A percentile compares a stretch with the other conserved stretches of the same genome.
These are phyloP conservation scores for Cutaneotrichosporon dermatis DNA, from an alignment of 1,284 basidiomycete species.

Conservation along the genomic window DNA sequence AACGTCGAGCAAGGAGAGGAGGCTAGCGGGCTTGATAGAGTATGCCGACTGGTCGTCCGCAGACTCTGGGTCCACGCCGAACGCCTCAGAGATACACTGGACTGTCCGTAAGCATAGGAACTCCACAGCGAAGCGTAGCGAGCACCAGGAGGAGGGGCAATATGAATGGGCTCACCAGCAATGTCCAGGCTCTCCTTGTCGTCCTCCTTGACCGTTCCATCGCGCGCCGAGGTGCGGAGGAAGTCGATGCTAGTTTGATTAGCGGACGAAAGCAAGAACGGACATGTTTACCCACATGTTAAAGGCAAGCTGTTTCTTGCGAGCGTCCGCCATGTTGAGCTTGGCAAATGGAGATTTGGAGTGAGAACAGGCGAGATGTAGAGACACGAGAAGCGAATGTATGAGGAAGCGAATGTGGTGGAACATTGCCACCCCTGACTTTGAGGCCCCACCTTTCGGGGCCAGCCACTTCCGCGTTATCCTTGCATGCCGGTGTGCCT, in stretches of 20 bases:
- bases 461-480: too few species aligned
- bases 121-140: too few species aligned
- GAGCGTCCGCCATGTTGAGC: constrained; percentile 18
- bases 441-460: too few species aligned
- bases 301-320: constrained; percentile 49
- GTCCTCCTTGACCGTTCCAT: constrained; percentile 83
- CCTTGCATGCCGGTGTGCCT: too few species aligned
- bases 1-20: constrained; percentile 79
- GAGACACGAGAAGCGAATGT: not conserved
- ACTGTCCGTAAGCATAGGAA: constrained; percentile 54
- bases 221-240: constrained; percentile 69
- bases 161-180: constrained; percentile 59
- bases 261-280: not conserved
- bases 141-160: too few species aligned
- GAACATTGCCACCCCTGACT: constrained; percentile 1
- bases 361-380: not conserved
- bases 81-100: constrained; percentile 90
- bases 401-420: constrained; percentile 1
- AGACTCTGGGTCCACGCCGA: constrained; percentile 71
- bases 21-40: constrained; percentile 71
- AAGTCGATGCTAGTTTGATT: constrained; percentile 67
- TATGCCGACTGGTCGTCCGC: constrained; percentile 61
- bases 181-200: constrained; percentile 86
- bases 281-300: constrained; percentile 35
- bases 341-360: not conserved